These are phyloP conservation scores for Suillus ampliporus DNA, from an alignment of 768 basidiomycete genomes.

Conservation along the genomic window DNA sequence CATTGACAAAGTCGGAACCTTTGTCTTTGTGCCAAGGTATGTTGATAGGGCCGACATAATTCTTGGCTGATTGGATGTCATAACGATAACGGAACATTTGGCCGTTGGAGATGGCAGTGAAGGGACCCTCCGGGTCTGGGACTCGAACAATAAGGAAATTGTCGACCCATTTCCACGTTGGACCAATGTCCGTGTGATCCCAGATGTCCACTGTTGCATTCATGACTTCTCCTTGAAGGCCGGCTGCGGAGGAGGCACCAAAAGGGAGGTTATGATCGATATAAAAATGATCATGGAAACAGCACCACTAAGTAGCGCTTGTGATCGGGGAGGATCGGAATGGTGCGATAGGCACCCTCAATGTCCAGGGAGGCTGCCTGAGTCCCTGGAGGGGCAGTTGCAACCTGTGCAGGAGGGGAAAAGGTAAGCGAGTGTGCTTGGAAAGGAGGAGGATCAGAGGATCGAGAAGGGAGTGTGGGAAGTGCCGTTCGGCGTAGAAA, in stretches of 20 bases:
- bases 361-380: constrained; percentile 26
- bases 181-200: constrained; percentile 24
- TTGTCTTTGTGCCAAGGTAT: constrained; percentile 30
- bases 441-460: neutral
- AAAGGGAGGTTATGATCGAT: constrained; percentile 1
- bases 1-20: constrained; percentile 25
- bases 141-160: constrained; percentile 16
- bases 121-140: neutral
- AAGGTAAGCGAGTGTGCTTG: neutral
- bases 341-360: neutral
- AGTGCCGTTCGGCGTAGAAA: too few species aligned
- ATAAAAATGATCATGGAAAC: constrained; percentile 21
- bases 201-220: constrained; percentile 29
- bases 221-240: constrained; percentile 19
- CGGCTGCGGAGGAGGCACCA: too few species aligned
- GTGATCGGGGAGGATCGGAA: neutral
- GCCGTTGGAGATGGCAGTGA: neutral
- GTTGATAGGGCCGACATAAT: constrained; percentile 18
- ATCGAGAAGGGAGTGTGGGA: too few species aligned
- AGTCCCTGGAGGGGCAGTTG: neutral
- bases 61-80: neutral
- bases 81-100: neutral
- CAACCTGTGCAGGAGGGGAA: neutral
- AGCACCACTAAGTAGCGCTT: constrained; percentile 4
- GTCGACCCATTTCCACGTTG: constrained; percentile 31